phyloP scores from a whole-genome alignment of 208 protist genomes.

The Naegleria gruberi region DNA sequence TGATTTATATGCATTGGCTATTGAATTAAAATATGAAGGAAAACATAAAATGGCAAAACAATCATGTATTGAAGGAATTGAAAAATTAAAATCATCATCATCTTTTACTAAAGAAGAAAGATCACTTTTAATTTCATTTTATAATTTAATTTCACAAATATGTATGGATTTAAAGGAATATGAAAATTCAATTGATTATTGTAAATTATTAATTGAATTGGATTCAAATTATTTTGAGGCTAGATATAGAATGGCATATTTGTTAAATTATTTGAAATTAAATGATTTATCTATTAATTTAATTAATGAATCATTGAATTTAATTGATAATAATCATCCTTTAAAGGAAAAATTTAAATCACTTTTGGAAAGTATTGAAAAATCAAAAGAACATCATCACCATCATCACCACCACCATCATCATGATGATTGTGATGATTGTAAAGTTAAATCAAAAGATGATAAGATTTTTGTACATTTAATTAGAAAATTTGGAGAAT shows the following conservation, averaged over 20 bases:
- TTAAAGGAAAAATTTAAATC: neutral
- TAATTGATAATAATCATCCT: neutral
- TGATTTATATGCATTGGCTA: neutral
- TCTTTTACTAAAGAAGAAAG: no score
- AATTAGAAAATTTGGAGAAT: neutral
- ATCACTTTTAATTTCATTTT: neutral
- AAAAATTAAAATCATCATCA: neutral
- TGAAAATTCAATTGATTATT: neutral
- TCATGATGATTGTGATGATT: neutral
- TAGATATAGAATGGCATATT: neutral
- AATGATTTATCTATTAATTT: neutral
- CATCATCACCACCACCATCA: neutral
- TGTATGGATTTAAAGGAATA: neutral
- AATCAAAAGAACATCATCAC: neutral
- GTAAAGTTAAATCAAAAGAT: neutral
- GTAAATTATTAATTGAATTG: neutral
- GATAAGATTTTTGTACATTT: neutral
- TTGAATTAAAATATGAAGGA: neutral
- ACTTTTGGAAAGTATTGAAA: neutral
- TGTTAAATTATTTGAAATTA: neutral
- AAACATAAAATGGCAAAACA: neutral
- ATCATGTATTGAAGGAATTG: neutral
- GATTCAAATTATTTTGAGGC: neutral
- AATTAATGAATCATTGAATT: neutral
- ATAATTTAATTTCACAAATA: neutral